These are phyloP conservation scores for Phaffomyces antillensis DNA, from an alignment of 805 yeast species.

Conservation along the genomic window DNA sequence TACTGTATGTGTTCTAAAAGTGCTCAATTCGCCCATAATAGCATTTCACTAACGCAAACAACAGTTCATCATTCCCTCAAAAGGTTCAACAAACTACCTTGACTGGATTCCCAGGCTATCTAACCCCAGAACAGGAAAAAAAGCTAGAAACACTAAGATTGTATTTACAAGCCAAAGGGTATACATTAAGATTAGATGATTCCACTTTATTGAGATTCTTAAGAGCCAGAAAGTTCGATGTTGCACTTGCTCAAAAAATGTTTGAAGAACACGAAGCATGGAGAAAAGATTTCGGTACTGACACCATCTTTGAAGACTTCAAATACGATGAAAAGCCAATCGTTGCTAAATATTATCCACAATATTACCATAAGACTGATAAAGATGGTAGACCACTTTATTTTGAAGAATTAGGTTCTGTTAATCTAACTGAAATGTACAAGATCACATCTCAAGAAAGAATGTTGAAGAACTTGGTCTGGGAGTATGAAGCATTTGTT, in stretches of 20 bases:
- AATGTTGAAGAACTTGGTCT: slow-evolving; percentile 90
- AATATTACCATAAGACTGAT: slow-evolving; percentile 95
- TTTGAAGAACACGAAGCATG: slow-evolving; percentile 81
- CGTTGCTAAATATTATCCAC: slow-evolving; percentile 89
- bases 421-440: slow-evolving; percentile 84
- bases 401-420: slow-evolving; percentile 88
- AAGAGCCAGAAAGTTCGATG: slow-evolving; percentile 92
- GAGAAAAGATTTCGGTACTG: slow-evolving; percentile 82
- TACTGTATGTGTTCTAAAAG: slow-evolving; percentile 1
- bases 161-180: slow-evolving; percentile 56
- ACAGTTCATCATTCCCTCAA: slow-evolving; percentile 58
- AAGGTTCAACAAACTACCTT: slow-evolving; percentile 51
- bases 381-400: slow-evolving; percentile 96
- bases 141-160: slow-evolving; percentile 52
- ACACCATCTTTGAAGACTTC: slow-evolving; percentile 82
- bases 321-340: slow-evolving; percentile 87
- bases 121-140: slow-evolving; percentile 60
- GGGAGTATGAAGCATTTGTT: slow-evolving; percentile 95
- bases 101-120: slow-evolving; percentile 77
- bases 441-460: slow-evolving; percentile 92
- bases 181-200: slow-evolving; percentile 75
- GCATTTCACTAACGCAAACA: slow-evolving; percentile 1
- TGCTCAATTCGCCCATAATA: too few relatives aligned
- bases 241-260: slow-evolving; percentile 74
- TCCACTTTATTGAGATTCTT: slow-evolving; percentile 79